These are phyloP conservation scores for Monilinia vaccinii-corymbosi DNA, from an alignment of 2,329 filamentous ascomycete species.

Conservation along the genomic window DNA sequence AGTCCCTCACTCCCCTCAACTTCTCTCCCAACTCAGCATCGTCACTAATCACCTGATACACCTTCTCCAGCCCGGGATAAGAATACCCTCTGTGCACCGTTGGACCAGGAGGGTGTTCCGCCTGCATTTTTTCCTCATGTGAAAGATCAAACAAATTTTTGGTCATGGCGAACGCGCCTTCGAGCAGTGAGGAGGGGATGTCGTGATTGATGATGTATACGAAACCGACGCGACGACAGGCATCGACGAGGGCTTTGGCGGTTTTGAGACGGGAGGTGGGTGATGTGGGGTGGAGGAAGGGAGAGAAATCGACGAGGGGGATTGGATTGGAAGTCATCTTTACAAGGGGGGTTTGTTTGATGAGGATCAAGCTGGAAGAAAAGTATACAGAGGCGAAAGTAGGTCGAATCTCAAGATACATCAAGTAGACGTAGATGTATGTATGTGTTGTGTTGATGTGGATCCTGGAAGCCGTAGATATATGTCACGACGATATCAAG, in stretches of 20 bases:
- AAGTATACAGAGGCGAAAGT: no score
- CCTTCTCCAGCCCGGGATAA: constrained; percentile 44
- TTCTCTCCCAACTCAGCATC: constrained; percentile 35
- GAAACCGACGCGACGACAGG: constrained; percentile 38
- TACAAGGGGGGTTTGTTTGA: not conserved
- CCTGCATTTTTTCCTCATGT: constrained; percentile 38
- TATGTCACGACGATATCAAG: not conserved
- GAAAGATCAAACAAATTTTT: constrained; percentile 37
- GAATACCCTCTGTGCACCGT: constrained; percentile 46
- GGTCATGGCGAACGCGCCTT: constrained; percentile 37
- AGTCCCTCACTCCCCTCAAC: constrained; percentile 39
- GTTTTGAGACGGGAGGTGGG: constrained; percentile 26
- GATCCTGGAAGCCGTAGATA: not conserved
- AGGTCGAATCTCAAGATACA: no score
- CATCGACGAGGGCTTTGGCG: constrained; percentile 33
- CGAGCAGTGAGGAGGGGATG: constrained; percentile 32
- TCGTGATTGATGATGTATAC: constrained; percentile 41
- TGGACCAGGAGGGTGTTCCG: constrained; percentile 40
- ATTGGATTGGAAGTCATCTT: constrained; percentile 5
- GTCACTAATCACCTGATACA: constrained; percentile 36
- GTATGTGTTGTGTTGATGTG: not conserved
- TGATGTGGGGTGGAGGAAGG: constrained; percentile 13
- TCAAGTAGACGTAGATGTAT: no score
- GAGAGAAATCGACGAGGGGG: constrained; percentile 22
- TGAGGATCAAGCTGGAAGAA: not conserved